Base-by-base conservation (phyloP, 352 stramenopile genomes). In the Phytophthora macrochlamydospora region DNA sequence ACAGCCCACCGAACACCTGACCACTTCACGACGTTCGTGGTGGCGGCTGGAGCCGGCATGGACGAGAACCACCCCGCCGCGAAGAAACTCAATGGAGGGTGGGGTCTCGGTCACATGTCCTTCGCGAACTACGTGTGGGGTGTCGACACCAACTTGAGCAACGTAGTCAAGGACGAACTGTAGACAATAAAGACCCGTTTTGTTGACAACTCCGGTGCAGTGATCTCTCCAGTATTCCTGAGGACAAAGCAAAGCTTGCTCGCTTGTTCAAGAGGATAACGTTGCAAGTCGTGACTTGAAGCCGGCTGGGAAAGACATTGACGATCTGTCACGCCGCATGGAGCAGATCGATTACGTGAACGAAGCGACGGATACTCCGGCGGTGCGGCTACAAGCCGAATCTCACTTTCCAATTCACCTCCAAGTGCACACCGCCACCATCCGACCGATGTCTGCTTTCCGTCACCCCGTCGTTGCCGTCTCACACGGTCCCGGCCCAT, bases 1-100 rank as follows among this genome's bases (percentile, higher is more conserved):
- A 58, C 67, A 42, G 72, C 69, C 13, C 80, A 89, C 62, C 75
- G 63, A 8, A 79, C 69, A 2, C 75, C 81, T 1, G 80, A 89
- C 42, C 80, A 87, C 63, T 76, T 89, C 43, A 56, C 73, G 29
- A 73, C 80, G n/a, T 80, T 88, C 48, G 56, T 82, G 6, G 69
- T 88, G 13, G 61, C 67, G 1, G 77, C 79, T 37, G 79, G 76
- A 9, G 75, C 76, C 31, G 80, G 75, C 2, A 76, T 89, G 56
- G 68, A 84, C 32, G 75, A 87, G 46, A 37, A 59, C 4, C 35
- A 37, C 3, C 66, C 62, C 1, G 65, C 42, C 11, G 71, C 54
- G 5, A 73, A 76, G 51, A 81, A 78, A 24, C 52, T 83, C 18
- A 59, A 76, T 12, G 75, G 54, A 3, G 69, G 71, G 4, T 83